These are phyloP conservation scores for Austropuccinia psidii DNA, from an alignment of 1,284 basidiomycete genomes.

Conservation along the genomic window DNA sequence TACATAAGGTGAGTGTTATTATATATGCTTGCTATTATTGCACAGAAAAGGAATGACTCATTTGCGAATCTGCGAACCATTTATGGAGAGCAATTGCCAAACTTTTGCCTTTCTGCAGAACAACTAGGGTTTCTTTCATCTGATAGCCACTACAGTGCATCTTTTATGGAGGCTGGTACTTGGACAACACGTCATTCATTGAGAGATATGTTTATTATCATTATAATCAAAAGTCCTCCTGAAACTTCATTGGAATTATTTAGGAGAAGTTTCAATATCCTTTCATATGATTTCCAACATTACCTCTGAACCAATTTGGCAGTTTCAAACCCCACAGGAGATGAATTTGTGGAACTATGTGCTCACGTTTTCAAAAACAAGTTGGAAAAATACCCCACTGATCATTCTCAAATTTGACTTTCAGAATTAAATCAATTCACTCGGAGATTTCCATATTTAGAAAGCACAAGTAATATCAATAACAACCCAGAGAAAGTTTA, in stretches of 20 bases:
- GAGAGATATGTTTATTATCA: background rate
- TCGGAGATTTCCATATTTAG: no score
- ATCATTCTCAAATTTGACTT: no score
- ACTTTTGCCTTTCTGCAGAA: background rate
- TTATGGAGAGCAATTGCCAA: background rate
- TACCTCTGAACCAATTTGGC: background rate
- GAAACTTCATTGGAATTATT: background rate
- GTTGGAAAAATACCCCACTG: no score
- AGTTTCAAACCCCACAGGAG: background rate
- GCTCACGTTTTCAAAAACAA: no score
- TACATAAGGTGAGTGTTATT: background rate
- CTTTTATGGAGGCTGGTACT: background rate
- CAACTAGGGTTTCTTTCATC: background rate
- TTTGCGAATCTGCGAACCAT: background rate
- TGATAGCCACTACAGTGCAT: background rate
- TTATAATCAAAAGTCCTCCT: background rate
- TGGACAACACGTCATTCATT: background rate
- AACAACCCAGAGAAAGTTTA: no score
- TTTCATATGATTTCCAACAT: background rate
- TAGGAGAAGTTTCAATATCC: background rate
- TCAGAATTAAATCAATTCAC: no score
- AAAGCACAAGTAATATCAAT: no score
- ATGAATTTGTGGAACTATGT: no score
- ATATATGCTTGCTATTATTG: background rate
- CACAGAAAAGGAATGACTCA: background rate